Percentiles rank a stretch among this genome's conserved stretches.
Conservation (phyloP, 2,329 filamentous ascomycete genomes). For the Chalara sp. region DNA sequence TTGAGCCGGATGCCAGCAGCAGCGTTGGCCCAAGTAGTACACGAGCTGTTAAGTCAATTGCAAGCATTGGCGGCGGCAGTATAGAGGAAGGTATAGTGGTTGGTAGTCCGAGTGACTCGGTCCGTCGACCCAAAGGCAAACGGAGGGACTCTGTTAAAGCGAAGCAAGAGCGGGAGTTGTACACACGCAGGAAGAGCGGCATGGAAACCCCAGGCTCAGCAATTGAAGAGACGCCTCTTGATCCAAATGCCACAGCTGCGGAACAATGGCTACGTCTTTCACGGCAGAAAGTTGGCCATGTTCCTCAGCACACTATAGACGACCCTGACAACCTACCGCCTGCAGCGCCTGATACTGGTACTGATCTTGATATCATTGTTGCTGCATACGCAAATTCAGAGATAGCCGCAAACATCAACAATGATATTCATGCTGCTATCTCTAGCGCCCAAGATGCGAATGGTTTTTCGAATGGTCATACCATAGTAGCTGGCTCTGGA, state of each 20-base stretch:
- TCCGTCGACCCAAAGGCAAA: slow-evolving; percentile 59
- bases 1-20: slow-evolving; percentile 57
- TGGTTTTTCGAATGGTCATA: slow-evolving; percentile 47
- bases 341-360: slow-evolving; percentile 51
- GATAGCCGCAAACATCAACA: slow-evolving; percentile 64
- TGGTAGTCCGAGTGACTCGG: slow-evolving; percentile 54
- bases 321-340: slow-evolving; percentile 60
- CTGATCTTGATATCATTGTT: slow-evolving; percentile 78
- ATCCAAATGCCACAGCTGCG: slow-evolving; percentile 37
- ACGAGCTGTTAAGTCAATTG: slow-evolving; percentile 81
- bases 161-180: slow-evolving; percentile 85
- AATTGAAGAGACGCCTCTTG: slow-evolving; percentile 47
- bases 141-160: slow-evolving; percentile 75
- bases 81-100: slow-evolving; percentile 48
- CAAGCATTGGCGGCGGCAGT: slow-evolving; percentile 73
- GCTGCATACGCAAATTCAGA: slow-evolving; percentile 70
- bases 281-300: slow-evolving; percentile 41
- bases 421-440: slow-evolving; percentile 72
- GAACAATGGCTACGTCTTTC: slow-evolving; percentile 56
- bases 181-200: slow-evolving; percentile 68
- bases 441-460: slow-evolving; percentile 60
- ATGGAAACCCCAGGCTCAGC: slow-evolving; percentile 58
- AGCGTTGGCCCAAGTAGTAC: slow-evolving; percentile 80
- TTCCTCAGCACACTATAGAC: slow-evolving; percentile 57
- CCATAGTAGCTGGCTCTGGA: slow-evolving; percentile 19